Evolutionary conservation across 1,284 basidiomycete genomes (phyloP), one percentile per base, ranked within the genome.

Genomic region (Veloboletus limbatus): DNA sequence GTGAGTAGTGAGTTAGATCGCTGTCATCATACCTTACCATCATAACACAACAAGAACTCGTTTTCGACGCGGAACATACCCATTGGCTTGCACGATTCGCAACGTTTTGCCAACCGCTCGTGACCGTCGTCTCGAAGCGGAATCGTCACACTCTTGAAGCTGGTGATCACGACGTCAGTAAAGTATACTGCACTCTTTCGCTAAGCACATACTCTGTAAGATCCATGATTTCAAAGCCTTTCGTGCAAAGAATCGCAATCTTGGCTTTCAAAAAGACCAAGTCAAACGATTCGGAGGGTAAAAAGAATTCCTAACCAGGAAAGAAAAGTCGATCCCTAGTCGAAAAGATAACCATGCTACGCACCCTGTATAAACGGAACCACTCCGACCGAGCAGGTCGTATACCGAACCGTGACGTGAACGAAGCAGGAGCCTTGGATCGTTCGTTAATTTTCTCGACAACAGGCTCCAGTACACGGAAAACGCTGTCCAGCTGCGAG

Each of bases 181-280:
- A 50, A 11, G 25, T 8, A 18, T 3, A n/a, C 17, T 18, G 5
- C n/a, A 9, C 14, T 4, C 6, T n/a, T n/a, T 17, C 11, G 13
- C 9, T 14, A 8, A 40, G 36, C 7, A 75, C 88, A 32, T 65
- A 92, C 92, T 92, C 85, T 3, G 81, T 81, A 26, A 98, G 74
- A 64, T 97, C 90, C 90, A 97, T 97, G 58, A 97, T 96, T 70
- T 96, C 92, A 59, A 97, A 96, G n/a, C 92, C 93, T 60, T 90
- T 93, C 3, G 88, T 81, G 56, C 93, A 95, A 25, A 96, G 78
- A 47, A 99, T 88, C 6, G 92, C 92, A 49, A 99, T 85, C 69
- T 87, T 91, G 22, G 88, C 85, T 63, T 92, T 92, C 49, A 97
- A 74, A 74, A 97, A 98, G 57, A 94, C 85, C 40, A 97, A 74